Evolutionary conservation across 1,284 basidiomycete genomes (phyloP), one percentile per base, ranked within the genome.

Genomic region (Cryptococcus maquisensis): DNA sequence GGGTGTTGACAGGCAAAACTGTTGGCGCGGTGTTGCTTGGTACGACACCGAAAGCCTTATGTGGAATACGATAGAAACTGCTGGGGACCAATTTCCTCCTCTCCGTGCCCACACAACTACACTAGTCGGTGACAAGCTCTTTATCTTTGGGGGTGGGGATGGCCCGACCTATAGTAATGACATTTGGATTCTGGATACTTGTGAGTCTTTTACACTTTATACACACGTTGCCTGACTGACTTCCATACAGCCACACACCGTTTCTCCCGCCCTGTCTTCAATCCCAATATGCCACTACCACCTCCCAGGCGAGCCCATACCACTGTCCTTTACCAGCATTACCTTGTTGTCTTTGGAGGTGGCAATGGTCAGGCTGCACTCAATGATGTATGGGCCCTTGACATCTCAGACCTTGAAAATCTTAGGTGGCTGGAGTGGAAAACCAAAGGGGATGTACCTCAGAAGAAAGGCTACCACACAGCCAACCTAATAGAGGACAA

Each of bases 31-130:
- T 50, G 81, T 93, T 1, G 90, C 87, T 67, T 88, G 85, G 63
- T 91, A 94, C 66, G 90, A 95, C 72, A 88, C 84, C 3, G 91
- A 94, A 75, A 91, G 89, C 36, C 87, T 93, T 83, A 85, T 89
- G 70, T 96, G 92, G 92, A 83, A 84, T 0, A 83, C 84, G 55
- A 84, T 88, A 0, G 84, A 87, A 24, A 85, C 84, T 32, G 68
- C 80, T 2, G 91, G 91, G 16, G 86, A 88, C 3, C 67, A 83
- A 4, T 87, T 90, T 0, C 87, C 88, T 1, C 88, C 89, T 0
- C 86, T 88, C 44, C 84, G 92, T 20, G 92, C 91, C 1, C 92
- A 96, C 69, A 89, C 88, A 0, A 86, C 90, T 1, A 95, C 90
- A 0, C 81, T 90, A 32, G 86, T 91, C 47, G 90, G 91, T 63